Evolutionary conservation across 2,329 filamentous ascomycete genomes (phyloP).

Genomic region (Lanzia echinophila): DNA sequence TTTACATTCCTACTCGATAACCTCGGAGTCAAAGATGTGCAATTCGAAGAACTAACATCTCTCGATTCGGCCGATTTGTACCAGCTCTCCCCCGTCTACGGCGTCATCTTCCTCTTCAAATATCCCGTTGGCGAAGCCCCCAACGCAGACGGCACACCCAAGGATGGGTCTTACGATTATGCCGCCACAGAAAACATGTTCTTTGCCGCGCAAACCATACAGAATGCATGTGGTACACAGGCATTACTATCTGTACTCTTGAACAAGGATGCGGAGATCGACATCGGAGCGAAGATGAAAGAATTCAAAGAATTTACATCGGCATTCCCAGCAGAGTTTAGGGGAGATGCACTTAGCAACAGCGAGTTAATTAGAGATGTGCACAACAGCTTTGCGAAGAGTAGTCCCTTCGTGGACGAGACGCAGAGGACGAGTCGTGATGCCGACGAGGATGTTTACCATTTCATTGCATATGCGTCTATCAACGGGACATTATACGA

Average conservation of each 20-base stretch:
- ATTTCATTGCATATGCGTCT: constrained; percentile 92
- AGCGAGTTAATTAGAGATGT: constrained; percentile 52
- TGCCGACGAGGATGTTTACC: constrained; percentile 80
- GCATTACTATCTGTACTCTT: constrained; percentile 86
- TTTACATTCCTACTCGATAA: constrained; percentile 94
- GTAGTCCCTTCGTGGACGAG: constrained; percentile 88
- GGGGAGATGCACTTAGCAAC: constrained; percentile 66
- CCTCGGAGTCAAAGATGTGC: constrained; percentile 85
- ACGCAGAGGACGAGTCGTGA: constrained; percentile 63
- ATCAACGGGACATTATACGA: constrained; percentile 81
- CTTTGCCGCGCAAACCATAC: constrained; percentile 95
- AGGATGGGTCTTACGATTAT: constrained; percentile 77
- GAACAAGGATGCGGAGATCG: constrained; percentile 64
- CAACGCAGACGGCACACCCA: constrained; percentile 50
- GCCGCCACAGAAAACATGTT: constrained; percentile 71
- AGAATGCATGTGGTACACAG: constrained; percentile 97
- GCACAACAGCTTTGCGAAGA: constrained; percentile 68
- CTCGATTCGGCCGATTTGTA: constrained; percentile 72
- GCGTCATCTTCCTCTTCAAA: constrained; percentile 99
- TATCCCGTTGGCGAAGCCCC: constrained; percentile 67
- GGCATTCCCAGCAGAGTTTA: constrained; percentile 58
- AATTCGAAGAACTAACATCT: constrained; percentile 93
- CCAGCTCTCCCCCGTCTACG: constrained; percentile 73
- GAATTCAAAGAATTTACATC: constrained; percentile 68
- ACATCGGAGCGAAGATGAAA: constrained; percentile 53